Evolutionary conservation across 805 yeast genomes (phyloP).

Genomic region (Nakazawaea wickerhamii): DNA sequence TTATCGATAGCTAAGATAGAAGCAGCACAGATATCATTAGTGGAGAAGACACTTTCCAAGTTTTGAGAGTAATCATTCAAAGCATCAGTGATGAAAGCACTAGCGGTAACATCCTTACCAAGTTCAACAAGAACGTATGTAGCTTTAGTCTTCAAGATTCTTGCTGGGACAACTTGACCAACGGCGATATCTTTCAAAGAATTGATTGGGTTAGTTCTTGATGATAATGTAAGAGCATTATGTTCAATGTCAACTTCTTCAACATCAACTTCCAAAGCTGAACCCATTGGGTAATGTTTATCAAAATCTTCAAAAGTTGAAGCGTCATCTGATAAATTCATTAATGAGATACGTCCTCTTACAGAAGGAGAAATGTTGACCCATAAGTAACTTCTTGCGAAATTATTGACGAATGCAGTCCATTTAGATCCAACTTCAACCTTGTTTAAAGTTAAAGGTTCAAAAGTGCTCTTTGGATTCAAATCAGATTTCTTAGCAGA

Average conservation of each 20-base stretch:
- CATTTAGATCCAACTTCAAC: constrained; percentile 45
- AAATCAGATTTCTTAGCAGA: constrained; percentile 44
- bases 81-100: constrained; percentile 73
- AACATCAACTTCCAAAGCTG: constrained; percentile 58
- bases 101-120: constrained; percentile 56
- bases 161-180: constrained; percentile 56
- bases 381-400: constrained; percentile 56
- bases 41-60: constrained; percentile 42
- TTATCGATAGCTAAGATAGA: constrained; percentile 43
- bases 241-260: constrained; percentile 48
- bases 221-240: constrained; percentile 42
- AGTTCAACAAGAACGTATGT: constrained; percentile 63
- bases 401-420: constrained; percentile 61
- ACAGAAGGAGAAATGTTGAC: constrained; percentile 64
- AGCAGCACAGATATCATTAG: constrained; percentile 54
- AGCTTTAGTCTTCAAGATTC: constrained; percentile 53
- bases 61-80: constrained; percentile 57
- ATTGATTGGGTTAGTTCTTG: constrained; percentile 37
- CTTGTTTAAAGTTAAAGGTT: constrained; percentile 33
- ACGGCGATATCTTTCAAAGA: constrained; percentile 45
- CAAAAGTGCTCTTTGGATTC: constrained; percentile 17
- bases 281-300: constrained; percentile 63
- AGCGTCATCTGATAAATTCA: constrained; percentile 58
- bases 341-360: constrained; percentile 58
- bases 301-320: constrained; percentile 43